These are phyloP conservation scores for Tulasnella sp. DNA, from an alignment of 768 basidiomycete species.

Conservation along the genomic window DNA sequence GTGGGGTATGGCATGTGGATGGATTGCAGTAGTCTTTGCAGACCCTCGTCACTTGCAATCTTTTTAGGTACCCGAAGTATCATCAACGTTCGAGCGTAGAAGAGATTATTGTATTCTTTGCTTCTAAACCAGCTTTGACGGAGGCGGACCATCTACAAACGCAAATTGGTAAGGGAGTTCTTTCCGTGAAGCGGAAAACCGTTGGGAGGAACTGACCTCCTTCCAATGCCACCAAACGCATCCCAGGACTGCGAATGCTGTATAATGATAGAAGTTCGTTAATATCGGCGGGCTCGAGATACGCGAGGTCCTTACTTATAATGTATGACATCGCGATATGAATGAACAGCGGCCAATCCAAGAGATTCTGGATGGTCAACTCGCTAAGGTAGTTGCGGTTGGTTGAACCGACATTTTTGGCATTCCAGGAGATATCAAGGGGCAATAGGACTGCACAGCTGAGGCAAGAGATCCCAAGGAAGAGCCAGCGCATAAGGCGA, in stretches of 20 bases:
- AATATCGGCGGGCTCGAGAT: constrained; percentile 18
- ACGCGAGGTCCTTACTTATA: constrained; percentile 40
- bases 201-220: constrained; percentile 18
- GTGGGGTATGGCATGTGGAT: constrained; percentile 78
- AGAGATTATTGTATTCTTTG: constrained; percentile 61
- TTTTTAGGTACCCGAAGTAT: constrained; percentile 71
- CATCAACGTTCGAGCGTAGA: constrained; percentile 88
- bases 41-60: constrained; percentile 74
- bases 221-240: constrained; percentile 68
- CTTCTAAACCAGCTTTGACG: constrained; percentile 71
- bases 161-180: background rate
- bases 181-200: too few species aligned
- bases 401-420: constrained; percentile 44
- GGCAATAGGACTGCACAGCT: constrained; percentile 71
- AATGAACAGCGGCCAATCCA: constrained; percentile 52
- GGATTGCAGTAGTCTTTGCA: constrained; percentile 62
- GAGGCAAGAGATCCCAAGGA: constrained; percentile 50
- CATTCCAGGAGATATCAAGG: constrained; percentile 76
- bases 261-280: constrained; percentile 19
- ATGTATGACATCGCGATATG: constrained; percentile 78
- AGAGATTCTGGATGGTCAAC: constrained; percentile 78
- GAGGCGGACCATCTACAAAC: constrained; percentile 54
- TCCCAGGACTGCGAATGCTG: constrained; percentile 45
- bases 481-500: constrained; percentile 69
- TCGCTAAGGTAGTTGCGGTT: constrained; percentile 55